Evolutionary conservation across 1,139 yeast genomes (phyloP), one percentile per base, ranked within the genome.

Genomic region (Nakaseomyces kungkrabaensis): DNA sequence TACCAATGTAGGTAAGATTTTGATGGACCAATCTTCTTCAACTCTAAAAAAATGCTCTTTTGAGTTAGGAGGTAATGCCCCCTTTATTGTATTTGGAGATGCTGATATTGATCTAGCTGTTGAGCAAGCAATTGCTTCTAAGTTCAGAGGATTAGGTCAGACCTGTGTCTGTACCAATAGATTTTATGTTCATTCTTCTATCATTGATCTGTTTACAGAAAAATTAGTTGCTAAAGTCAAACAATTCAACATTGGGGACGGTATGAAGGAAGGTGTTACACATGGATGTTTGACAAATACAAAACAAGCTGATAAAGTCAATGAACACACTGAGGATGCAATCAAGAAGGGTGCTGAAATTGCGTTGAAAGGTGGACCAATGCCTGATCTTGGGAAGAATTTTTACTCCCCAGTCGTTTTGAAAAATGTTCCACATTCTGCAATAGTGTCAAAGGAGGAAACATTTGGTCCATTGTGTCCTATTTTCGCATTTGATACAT

Each of bases 41-140:
- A 83, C 95, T 7, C 73, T 89, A 63, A 90, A 90, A 69, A 89
- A 89, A 65, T 72, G 86, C 42, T 84, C 95, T 0, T 77, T 90
- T 64, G 97, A 90, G 69, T 73, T 89, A 48, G 97, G 97, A 45
- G 97, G 97, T 42, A 90, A 89, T 66, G 95, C 97, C 4, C 96
- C 97, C 17, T 81, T 88, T 57, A 82, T 89, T 54, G 89, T 88
- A 9, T 88, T 88, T 68, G 85, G 81, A 29, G 96, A 88, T 65
- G 92, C 88, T 6, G 83, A 86, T 59, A 57, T 89, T 34, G 90
- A 85, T 52, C 72, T 73, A 48, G 96, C 96, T 1, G 89, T 86
- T 13, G 78, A 73, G 36, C 92, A 86, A 37, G 82, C 86, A 7
- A 65, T 80, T 54, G 81, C 78, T 34, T 77, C 82, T 56, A 85